Conservation (phyloP, 768 basidiomycete genomes). For the Strobilomyces echinocephalus region DNA sequence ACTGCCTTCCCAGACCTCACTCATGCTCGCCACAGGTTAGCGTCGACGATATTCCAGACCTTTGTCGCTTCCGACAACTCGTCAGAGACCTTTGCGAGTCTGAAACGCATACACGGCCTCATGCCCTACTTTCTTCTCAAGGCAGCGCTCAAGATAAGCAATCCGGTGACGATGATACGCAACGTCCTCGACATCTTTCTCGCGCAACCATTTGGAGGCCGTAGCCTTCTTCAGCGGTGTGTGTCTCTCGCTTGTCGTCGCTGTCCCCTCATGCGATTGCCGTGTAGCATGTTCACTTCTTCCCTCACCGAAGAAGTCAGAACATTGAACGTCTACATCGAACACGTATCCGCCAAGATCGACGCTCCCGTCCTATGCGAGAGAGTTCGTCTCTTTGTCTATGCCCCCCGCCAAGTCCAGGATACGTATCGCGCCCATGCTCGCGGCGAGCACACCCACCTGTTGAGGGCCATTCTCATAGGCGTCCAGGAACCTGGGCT, state of each 20-base stretch:
- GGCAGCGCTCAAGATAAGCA: constrained; percentile 85
- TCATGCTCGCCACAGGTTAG: constrained; percentile 52
- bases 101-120: constrained; percentile 91
- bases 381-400: constrained; percentile 82
- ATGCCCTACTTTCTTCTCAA: constrained; percentile 99
- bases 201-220: constrained; percentile 93
- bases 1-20: constrained; percentile 2
- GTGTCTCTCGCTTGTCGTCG: constrained; percentile 4
- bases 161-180: constrained; percentile 95
- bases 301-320: constrained; percentile 88
- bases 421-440: constrained; percentile 77
- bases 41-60: constrained; percentile 93
- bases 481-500: constrained; percentile 72
- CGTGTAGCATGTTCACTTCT: constrained; percentile 86
- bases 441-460: constrained; percentile 63
- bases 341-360: constrained; percentile 81
- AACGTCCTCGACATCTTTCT: constrained; percentile 90
- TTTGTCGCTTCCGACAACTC: constrained; percentile 91
- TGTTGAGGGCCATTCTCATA: constrained; percentile 76
- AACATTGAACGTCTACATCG: constrained; percentile 80
- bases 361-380: constrained; percentile 85
- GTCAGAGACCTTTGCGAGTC: constrained; percentile 77
- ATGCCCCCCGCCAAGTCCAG: constrained; percentile 86
- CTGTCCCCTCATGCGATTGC: constrained; percentile 4
- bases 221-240: constrained; percentile 84